These are phyloP conservation scores for Lactifluus subvellereus DNA, from an alignment of 768 basidiomycete species.

Conservation along the genomic window DNA sequence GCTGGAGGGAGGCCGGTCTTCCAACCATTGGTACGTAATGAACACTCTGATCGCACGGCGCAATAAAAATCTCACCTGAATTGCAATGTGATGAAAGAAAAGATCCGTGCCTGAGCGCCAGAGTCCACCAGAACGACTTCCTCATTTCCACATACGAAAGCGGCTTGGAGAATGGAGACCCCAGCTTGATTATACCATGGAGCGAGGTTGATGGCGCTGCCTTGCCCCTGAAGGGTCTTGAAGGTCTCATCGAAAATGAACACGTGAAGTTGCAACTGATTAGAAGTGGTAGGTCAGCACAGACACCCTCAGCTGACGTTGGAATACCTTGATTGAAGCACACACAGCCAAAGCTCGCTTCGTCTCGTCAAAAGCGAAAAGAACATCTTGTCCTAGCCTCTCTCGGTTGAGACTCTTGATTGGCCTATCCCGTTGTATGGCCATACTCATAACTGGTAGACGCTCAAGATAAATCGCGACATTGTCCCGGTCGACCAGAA, in stretches of 20 bases:
- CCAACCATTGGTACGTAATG: background rate
- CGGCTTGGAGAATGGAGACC: constrained; percentile 31
- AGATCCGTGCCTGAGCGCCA: constrained; percentile 40
- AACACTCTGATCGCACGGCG: background rate
- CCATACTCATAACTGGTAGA: background rate
- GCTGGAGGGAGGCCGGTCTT: constrained; percentile 42
- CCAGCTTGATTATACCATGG: constrained; percentile 38
- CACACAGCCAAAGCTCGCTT: constrained; percentile 47
- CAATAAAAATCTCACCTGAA: constrained; percentile 38
- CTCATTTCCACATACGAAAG: constrained; percentile 46
- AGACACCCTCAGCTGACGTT: background rate
- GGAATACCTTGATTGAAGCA: constrained; percentile 37
- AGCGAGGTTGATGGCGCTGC: constrained; percentile 37
- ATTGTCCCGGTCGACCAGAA: constrained; percentile 1
- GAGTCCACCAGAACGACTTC: constrained; percentile 50
- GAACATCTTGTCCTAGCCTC: constrained; percentile 40
- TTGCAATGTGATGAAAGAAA: constrained; percentile 46
- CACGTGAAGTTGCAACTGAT: constrained; percentile 37
- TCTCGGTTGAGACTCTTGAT: constrained; percentile 35
- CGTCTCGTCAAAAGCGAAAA: constrained; percentile 48
- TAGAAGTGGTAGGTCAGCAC: background rate
- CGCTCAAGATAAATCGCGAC: constrained; percentile 17
- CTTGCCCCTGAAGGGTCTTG: constrained; percentile 36
- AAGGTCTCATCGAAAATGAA: constrained; percentile 45
- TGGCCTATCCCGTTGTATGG: background rate